Conservation (phyloP, 257 asterid genomes). For the Solanum clarkiae region DNA sequence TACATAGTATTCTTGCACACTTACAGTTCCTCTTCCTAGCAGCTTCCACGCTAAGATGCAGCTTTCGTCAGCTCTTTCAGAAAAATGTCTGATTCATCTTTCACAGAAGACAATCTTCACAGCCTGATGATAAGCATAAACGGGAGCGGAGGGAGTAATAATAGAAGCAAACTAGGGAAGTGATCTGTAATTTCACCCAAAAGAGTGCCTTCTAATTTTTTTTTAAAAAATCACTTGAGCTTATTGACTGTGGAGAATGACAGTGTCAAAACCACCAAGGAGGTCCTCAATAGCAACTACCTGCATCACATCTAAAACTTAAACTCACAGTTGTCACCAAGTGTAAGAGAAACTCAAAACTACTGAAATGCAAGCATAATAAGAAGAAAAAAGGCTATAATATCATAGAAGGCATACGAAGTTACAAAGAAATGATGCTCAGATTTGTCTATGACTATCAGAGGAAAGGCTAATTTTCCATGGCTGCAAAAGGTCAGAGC, state of each 20-base stretch:
- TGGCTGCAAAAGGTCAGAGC: background rate
- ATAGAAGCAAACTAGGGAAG: background rate
- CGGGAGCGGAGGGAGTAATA: background rate
- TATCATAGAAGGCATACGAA: background rate
- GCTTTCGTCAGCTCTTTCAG: background rate
- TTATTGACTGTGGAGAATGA: background rate
- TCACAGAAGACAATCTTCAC: background rate
- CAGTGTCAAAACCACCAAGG: background rate
- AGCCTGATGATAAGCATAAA: background rate
- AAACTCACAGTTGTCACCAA: background rate
- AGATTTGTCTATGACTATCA: background rate
- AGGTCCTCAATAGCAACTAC: background rate
- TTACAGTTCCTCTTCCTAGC: background rate
- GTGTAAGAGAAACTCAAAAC: background rate
- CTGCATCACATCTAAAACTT: background rate
- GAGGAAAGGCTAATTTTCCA: background rate
- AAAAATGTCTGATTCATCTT: background rate
- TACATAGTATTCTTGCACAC: background rate
- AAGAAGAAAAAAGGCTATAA: background rate
- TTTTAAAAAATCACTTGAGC: background rate
- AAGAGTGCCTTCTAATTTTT: background rate
- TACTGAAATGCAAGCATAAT: background rate
- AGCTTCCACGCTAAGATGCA: background rate
- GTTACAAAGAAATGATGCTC: background rate
- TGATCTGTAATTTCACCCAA: background rate